Base-by-base conservation (phyloP, 2,329 filamentous ascomycete genomes). In the Ceratocystis cacaofunesta region DNA sequence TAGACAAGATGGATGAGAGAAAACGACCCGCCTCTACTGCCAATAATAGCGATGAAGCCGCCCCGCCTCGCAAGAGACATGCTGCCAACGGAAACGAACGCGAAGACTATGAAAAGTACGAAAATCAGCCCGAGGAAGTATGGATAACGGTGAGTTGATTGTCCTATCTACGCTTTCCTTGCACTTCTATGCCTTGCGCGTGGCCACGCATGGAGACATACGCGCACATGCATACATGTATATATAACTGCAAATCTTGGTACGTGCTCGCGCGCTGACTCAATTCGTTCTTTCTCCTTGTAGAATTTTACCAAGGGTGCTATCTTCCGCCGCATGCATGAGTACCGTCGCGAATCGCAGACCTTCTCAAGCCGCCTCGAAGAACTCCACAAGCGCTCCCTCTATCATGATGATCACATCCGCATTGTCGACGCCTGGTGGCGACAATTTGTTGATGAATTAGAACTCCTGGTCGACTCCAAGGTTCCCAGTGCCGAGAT, bases 261-360 rank as follows among this genome's bases (percentile, higher is more conserved):
- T 36, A 36, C 32, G 32, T 36, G 32, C 32, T 36, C 8, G 48
- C 36, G 71, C 71, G 71, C 72, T 77, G 74, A 75, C 72, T 10
- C 25, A 12, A 10, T 25, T 22, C 15, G 8, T 17, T n/a, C 46
- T 55, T 46, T 25, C 25, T 25, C 17, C 25, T 68, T 75, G 71
- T 76, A 95, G 90, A 85, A 88, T 73, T 94, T 88, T 72, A 89
- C 92, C 77, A 99, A 97, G 78, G 94, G 96, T 78, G 94, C 94
- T 69, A 96, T 99, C 74, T 87, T 89, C 72, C 90, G 95, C 67
- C 92, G 96, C 77, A 96, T 99, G 91, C 89, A 91, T 73, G 94
- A 97, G 76, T 96, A 95, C 76, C 96, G 95, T 77, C 86, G 94
- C 71, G 90, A 95, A 74, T 92, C 91, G 74, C 81, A 82, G 66